A percentile compares a stretch with the other conserved stretches of the same genome.
These are phyloP conservation scores for Pogostemon cablin DNA, from an alignment of 257 asterid species.

Conservation along the genomic window DNA sequence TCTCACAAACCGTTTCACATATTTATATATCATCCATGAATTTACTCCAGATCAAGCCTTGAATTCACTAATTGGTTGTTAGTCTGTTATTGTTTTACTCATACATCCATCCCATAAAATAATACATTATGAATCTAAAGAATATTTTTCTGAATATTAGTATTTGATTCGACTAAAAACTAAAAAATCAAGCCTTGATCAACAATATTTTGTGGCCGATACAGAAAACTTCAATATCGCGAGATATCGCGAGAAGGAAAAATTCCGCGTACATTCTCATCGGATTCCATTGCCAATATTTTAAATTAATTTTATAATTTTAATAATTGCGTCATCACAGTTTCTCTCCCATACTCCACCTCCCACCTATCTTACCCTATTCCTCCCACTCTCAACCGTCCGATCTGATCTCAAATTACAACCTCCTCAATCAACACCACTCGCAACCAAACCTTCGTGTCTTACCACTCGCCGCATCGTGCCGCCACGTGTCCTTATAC, in stretches of 20 bases:
- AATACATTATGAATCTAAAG: too few species aligned
- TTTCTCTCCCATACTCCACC: constrained; percentile 38
- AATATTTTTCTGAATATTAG: too few species aligned
- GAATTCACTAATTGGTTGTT: too few species aligned
- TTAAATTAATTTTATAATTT: neutral
- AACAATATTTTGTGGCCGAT: too few species aligned
- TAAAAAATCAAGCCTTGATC: too few species aligned
- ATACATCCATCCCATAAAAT: too few species aligned
- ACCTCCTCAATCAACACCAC: neutral
- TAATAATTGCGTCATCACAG: constrained; percentile 2
- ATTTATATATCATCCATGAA: too few species aligned
- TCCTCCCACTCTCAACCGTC: constrained; percentile 39
- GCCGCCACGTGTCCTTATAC: neutral
- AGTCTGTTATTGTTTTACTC: too few species aligned
- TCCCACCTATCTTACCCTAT: constrained; percentile 37
- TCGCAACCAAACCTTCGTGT: neutral
- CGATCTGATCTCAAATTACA: constrained; percentile 15
- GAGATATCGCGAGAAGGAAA: constrained; percentile 23
- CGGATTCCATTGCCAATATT: constrained; percentile 36
- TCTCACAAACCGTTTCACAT: too few species aligned
- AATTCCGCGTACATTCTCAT: constrained; percentile 37
- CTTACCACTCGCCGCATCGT: neutral
- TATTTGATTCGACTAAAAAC: too few species aligned
- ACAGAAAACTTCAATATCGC: neutral
- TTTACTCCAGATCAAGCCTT: too few species aligned